These are phyloP conservation scores for Tolypocladium amazonense DNA, from an alignment of 2,329 filamentous ascomycete genomes.

Conservation along the genomic window DNA sequence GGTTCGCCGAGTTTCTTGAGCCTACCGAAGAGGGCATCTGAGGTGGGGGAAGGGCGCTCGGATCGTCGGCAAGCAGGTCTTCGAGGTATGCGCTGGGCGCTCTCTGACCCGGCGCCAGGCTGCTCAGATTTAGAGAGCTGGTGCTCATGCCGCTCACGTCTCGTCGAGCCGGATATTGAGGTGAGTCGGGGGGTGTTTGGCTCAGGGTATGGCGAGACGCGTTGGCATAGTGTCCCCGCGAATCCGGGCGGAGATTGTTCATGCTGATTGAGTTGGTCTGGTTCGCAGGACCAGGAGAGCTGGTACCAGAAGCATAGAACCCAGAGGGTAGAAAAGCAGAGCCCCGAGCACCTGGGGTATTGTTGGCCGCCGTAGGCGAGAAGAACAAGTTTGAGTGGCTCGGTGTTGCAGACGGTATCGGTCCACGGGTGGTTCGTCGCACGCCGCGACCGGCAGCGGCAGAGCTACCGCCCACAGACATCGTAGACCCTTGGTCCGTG, in stretches of 20 bases:
- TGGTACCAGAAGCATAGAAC: constrained; percentile 69
- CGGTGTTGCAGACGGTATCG: constrained; percentile 42
- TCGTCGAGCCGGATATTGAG: constrained; percentile 37
- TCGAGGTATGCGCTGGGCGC: constrained; percentile 86
- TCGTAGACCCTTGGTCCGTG: constrained; percentile 45
- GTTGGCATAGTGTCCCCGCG: constrained; percentile 34
- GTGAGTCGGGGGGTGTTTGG: constrained; percentile 55
- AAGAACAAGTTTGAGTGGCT: constrained; percentile 77
- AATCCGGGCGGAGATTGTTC: constrained; percentile 50
- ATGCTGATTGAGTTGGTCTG: constrained; percentile 47
- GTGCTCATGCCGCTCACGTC: constrained; percentile 52
- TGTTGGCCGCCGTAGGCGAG: constrained; percentile 73
- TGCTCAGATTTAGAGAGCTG: constrained; percentile 55
- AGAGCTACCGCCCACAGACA: constrained; percentile 27
- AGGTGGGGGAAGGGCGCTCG: constrained; percentile 36
- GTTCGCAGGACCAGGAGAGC: constrained; percentile 34
- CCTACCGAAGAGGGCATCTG: constrained; percentile 20
- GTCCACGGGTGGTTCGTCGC: constrained; percentile 40
- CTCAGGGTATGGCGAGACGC: constrained; percentile 31
- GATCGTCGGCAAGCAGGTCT: constrained; percentile 74
- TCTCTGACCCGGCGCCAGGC: constrained; percentile 49
- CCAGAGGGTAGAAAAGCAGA: constrained; percentile 83
- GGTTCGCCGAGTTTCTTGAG: not conserved
- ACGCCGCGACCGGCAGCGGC: constrained; percentile 35
- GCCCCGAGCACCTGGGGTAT: constrained; percentile 50